phyloP scores from a whole-genome alignment of 2,329 filamentous ascomycete genomes.

The Aspergillus sp. region DNA sequence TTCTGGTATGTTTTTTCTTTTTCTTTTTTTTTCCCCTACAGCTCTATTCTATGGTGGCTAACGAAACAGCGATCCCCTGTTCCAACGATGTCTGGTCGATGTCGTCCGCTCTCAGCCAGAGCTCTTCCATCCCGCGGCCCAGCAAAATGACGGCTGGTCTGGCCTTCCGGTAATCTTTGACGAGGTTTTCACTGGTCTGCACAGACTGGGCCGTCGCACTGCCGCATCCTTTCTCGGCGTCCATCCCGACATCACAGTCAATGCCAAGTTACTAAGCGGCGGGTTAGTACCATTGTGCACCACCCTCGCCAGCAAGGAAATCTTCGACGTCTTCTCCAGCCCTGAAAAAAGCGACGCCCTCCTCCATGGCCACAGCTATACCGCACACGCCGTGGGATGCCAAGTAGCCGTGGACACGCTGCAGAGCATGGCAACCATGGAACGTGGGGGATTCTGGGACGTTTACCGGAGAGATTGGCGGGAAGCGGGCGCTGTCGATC shows the following conservation, averaged over 20 bases:
- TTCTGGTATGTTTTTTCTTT: slow-evolving; percentile 53
- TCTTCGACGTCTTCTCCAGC: slow-evolving; percentile 66
- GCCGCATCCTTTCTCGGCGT: slow-evolving; percentile 62
- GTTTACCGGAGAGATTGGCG: slow-evolving; percentile 48
- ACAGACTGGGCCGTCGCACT: slow-evolving; percentile 67
- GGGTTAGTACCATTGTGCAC: slow-evolving; percentile 70
- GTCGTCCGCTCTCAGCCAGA: slow-evolving; percentile 56
- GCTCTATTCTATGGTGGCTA: neutral
- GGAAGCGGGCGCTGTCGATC: neutral
- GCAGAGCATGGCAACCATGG: slow-evolving; percentile 53
- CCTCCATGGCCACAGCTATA: slow-evolving; percentile 81
- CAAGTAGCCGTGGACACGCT: slow-evolving; percentile 67
- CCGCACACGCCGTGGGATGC: slow-evolving; percentile 74
- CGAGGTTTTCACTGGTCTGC: slow-evolving; percentile 81
- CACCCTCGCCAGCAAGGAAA: slow-evolving; percentile 65
- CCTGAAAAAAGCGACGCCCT: slow-evolving; percentile 71
- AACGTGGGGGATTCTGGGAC: slow-evolving; percentile 51
- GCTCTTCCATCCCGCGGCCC: slow-evolving; percentile 40
- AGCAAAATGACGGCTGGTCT: slow-evolving; percentile 47
- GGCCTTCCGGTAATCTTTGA: slow-evolving; percentile 76
- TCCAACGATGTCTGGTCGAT: slow-evolving; percentile 64
- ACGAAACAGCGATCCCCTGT: slow-evolving; percentile 62
- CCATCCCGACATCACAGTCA: slow-evolving; percentile 67
- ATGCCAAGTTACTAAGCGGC: slow-evolving; percentile 78
- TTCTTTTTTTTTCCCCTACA: neutral